Evolutionary conservation across 164 flowering plant species (phyloP), one percentile per base, ranked within the genome.

Genomic region (Liriodendron chinense): DNA sequence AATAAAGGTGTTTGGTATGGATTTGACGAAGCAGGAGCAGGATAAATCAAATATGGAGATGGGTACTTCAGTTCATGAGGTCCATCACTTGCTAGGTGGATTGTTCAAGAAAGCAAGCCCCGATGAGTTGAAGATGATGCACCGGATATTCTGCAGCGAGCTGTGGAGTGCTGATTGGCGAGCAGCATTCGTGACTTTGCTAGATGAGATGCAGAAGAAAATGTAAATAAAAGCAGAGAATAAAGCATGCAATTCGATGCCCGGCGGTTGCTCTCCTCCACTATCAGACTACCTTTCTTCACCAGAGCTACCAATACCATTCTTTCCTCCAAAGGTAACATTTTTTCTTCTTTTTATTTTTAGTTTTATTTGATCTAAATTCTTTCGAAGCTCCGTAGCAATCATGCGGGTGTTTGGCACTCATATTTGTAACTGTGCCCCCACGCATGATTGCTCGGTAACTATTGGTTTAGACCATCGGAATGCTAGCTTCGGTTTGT

Each of bases 41-140:
- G 66, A 70, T 49, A 59, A 23, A 21, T 53, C 74, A 65, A 57
- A 14, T n/a, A 43, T 10, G 14, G 84, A 50, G 66, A 63, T 25
- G 25, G 79, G 76, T 56, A 26, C 57, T 57, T 77, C 81, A 53
- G 80, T 72, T 14, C 77, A 76, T 23, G 86, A 84, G 64, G 69
- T 78, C 10, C 75, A 77, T 69, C 14, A 9, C 7, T 78, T 80
- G 47, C 53, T 89, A 28, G 73, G 82, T 61, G 87, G 90, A 73
- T 78, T 90, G 21, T 74, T 89, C 49, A 82, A 81, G 71, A 92
- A 89, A 79, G 94, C 89, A 61, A 85, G 76, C 78, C 66, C 77
- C 0, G 77, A 85, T 69, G 92, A 92, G 75, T 72, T 89, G 47
- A 75, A 70, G 26, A 72, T 81, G 81, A 77, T 90, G 85, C 85